These are phyloP conservation scores for Diaporthe sp. DNA, from an alignment of 2,329 filamentous ascomycete genomes.

Conservation along the genomic window DNA sequence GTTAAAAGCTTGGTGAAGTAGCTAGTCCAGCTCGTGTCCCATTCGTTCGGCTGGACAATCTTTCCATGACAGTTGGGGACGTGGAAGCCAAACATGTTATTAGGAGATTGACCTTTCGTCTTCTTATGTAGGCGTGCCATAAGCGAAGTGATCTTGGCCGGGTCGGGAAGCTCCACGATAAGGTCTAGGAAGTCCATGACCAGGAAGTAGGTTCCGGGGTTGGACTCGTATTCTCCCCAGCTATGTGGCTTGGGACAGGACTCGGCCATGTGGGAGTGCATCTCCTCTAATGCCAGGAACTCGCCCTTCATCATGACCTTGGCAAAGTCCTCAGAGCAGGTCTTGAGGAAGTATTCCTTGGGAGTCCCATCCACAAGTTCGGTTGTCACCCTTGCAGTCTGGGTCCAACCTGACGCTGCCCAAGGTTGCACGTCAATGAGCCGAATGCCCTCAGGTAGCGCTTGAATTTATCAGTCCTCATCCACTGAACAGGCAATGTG, in stretches of 20 bases:
- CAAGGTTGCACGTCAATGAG: background rate
- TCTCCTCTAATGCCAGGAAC: conserved; percentile 2
- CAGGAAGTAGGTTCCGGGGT: conserved; percentile 16
- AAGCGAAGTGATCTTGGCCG: background rate
- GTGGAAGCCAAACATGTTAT: conserved; percentile 23
- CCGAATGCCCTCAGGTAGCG: background rate
- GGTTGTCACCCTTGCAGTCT: background rate
- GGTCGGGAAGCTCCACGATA: conserved; percentile 10
- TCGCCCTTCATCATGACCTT: conserved; percentile 18
- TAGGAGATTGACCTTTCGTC: background rate
- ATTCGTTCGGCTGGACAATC: conserved; percentile 12
- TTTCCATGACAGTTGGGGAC: conserved; percentile 26
- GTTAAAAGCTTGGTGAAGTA: conserved; percentile 15
- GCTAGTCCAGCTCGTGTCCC: conserved; percentile 17
- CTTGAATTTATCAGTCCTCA: background rate
- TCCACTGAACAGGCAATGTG: no score
- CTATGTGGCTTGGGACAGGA: conserved; percentile 3
- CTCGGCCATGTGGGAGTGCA: background rate
- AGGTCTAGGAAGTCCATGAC: conserved; percentile 20
- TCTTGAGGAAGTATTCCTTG: conserved; percentile 19
- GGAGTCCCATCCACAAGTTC: background rate
- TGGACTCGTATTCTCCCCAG: conserved; percentile 19
- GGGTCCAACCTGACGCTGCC: conserved; percentile 22
- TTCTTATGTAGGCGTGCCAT: conserved; percentile 3
- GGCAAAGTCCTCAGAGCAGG: conserved; percentile 14